Base-by-base conservation (phyloP, 2,329 filamentous ascomycete species). In the Xylaria polymorpha region DNA sequence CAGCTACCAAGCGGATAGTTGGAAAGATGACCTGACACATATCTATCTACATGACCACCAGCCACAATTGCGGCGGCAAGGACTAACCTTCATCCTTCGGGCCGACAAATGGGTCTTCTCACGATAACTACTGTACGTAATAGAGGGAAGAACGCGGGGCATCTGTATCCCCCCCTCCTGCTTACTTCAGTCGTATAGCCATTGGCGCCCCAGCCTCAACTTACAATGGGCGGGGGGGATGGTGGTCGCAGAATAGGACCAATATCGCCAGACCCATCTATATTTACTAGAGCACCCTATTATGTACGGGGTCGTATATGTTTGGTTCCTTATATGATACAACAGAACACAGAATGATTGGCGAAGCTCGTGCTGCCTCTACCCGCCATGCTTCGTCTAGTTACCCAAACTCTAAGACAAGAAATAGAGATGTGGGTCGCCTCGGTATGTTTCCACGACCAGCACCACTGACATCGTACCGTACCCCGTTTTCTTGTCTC, bases 371-470 rank as follows among this genome's bases (percentile, higher is more conserved):
- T 35, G 8, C 50, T n/a, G 29, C 18, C 25, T 32, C 15, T 51
- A n/a, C 48, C 25, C 48, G 51, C 10, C 50, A 6, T 67, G 25
- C 57, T 15, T 50, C 10, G 50, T 29, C 50, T 18, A 10, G 48
- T 44, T 32, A 22, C 51, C 35, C 22, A 9, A 56, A 61, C 59
- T 20, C 20, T 46, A 20, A 37, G 37, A 43, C 48, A 55, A 29
- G 14, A 15, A 37, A 51, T 55, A 41, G 29, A 25, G 15, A 39
- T 35, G 67, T 67, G 67, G 67, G 63, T 66, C 67, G 53, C 59
- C 67, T 67, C 59, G 67, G 67, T 50, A 69, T 60, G 20, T 32
- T 32, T 59, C 22, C 22, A 59, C 20, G 5, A 48, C 48, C 50
- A 22, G 35, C n/a, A 39, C 6, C 53, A 56, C 35, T 39, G 32